Evolutionary conservation across 2,329 filamentous ascomycete genomes (phyloP), one percentile per base, ranked within the genome.

Genomic region (Diaporthe citri): DNA sequence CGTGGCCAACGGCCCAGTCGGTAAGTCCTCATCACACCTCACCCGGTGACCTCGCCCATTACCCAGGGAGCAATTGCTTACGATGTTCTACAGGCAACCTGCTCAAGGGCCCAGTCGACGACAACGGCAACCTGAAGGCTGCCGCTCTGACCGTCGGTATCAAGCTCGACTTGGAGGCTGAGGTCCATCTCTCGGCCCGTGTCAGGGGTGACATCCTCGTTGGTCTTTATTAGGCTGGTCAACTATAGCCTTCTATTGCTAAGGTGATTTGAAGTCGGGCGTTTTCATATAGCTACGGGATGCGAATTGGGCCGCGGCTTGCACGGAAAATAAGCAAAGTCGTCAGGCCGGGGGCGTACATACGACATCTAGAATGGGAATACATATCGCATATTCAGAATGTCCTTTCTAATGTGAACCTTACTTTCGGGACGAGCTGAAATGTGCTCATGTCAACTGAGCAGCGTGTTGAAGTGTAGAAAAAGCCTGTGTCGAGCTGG

Each of bases 151-250:
- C 91, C 78, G 85, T 92, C 48, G 90, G 90, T 74, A 91, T 92
- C 84, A 91, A 92, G 85, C 85, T 92, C 48, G 90, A 92, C 80
- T 82, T 92, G 64, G 90, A 92, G 80, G 90, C 90, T 15, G 90
- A 92, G 80, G 88, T 92, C 52, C 89, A 92, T 80, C 82, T 92
- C 77, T 91, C 90, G 28, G 90, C 90, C 69, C 83, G 90, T 69
- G 85, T 92, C 75, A 85, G 89, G 62, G 90, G 90, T 86, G 90
- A 92, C 80, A 91, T 92, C 78, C 87, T 88, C 25, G 87, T 92
- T 76, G 89, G 89, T 59, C 82, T 91, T 78, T 91, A 90, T 81
- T 91, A 72, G 48, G 25, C 46, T 25, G 31, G 31, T 41, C 48
- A 34, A 25, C 46, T 22, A 20, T 28, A 34, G 64, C 48, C 39